Conservation (phyloP, 345 rosid species). For the Carallia pectinifolia region DNA sequence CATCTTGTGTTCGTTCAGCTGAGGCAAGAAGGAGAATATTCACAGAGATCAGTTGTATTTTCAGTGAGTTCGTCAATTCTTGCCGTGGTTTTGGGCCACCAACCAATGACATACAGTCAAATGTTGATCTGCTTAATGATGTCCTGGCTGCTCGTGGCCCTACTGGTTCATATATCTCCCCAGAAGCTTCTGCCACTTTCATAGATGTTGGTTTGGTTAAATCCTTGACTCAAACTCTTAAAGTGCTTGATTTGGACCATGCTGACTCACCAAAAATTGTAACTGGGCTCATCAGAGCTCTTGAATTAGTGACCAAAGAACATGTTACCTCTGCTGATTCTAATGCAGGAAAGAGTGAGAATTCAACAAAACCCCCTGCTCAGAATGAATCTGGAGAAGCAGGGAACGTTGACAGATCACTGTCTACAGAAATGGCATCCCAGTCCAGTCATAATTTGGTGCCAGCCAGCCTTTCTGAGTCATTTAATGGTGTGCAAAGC, state of each 20-base stretch:
- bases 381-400: constrained; percentile 51
- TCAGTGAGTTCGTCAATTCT: constrained; percentile 65
- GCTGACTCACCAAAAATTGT: constrained; percentile 83
- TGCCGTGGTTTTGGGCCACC: constrained; percentile 56
- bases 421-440: constrained; percentile 50
- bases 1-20: constrained; percentile 80
- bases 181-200: constrained; percentile 88
- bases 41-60: constrained; percentile 61
- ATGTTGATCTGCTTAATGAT: constrained; percentile 84
- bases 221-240: constrained; percentile 75
- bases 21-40: constrained; percentile 89
- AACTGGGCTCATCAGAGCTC: constrained; percentile 69
- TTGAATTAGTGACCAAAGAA: constrained; percentile 94
- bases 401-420: constrained; percentile 56
- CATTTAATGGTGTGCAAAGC: constrained; percentile 47
- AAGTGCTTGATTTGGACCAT: constrained; percentile 87
- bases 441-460: constrained; percentile 57
- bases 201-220: constrained; percentile 82
- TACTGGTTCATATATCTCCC: constrained; percentile 70
- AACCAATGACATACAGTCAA: constrained; percentile 56
- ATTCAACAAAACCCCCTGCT: constrained; percentile 48
- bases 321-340: constrained; percentile 67
- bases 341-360: constrained; percentile 58
- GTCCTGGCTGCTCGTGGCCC: constrained; percentile 78
- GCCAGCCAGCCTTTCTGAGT: constrained; percentile 51